Base-by-base conservation (phyloP, 176 grass and related monocot species). In the Oryza nivara region DNA sequence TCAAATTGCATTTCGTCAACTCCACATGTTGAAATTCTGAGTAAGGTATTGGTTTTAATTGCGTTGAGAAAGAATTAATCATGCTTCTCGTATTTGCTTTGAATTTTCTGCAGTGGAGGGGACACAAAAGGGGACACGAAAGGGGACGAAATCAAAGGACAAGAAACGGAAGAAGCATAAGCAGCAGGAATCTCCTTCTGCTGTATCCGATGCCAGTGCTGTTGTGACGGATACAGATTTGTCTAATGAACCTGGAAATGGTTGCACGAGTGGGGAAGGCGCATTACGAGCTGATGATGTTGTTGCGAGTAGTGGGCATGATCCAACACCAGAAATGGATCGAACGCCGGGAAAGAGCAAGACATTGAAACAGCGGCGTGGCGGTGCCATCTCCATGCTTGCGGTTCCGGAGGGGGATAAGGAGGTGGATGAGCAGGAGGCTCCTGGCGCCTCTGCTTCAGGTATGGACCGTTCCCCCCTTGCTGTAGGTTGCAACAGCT, bases 101-200 rank as follows among this genome's bases (percentile, higher is more conserved):
- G 40, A 26, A 1, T 3, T 8, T 45, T 58, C 58, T 58, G 68
- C 60, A 83, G 69, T 28, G 14, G 30, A 74, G 60, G 60, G 20
- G 40, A 78, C 35, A 12, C 15, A 36, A 44, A 70, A 67, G 74
- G 6, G 12, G 67, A 26, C 26, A 26, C 26, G 28, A 28, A 28
- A 28, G 28, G 28, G 28, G 28, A 82, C 48, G 54, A 82, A 72
- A 61, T 45, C 72, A 20, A 79, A 10, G 67, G 20, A 1, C 32
- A 78, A 35, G 40, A 86, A 89, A 76, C 25, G 44, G 9, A 89
- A 66, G 79, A 89, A 17, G 77, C 51, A 70, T 11, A 85, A 56
- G 73, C 14, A 44, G 56, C 10, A 77, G 45, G 65, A 86, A 36
- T 11, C 25, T 7, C 17, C 44, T 45, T 23, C 16, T 17, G 43